phyloP scores from a whole-genome alignment of 306 rosid species.

The Quercus gilva region DNA sequence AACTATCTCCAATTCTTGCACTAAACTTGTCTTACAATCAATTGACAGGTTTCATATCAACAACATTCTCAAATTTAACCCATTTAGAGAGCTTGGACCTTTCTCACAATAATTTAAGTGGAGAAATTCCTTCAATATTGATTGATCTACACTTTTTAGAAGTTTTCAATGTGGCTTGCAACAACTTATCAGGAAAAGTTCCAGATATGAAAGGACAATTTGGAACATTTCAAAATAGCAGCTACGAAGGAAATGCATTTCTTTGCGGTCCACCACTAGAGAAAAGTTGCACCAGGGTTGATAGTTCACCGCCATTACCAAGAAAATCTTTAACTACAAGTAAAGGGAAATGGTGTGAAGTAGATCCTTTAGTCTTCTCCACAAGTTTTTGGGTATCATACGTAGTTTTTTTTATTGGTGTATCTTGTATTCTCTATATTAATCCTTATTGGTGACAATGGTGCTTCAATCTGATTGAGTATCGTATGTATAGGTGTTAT shows the following conservation, averaged over 20 bases:
- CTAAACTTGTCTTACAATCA: conserved; percentile 23
- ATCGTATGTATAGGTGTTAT: too few species aligned
- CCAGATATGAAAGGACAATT: not conserved
- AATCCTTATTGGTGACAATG: too few species aligned
- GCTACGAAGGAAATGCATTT: conserved; percentile 13
- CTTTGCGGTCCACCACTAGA: not conserved
- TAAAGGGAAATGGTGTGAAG: too few species aligned
- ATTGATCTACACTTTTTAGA: not conserved
- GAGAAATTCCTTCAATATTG: conserved; percentile 15
- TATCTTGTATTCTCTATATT: too few species aligned
- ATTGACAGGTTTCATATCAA: not conserved
- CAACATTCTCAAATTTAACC: not conserved
- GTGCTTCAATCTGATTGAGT: too few species aligned
- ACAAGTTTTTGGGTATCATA: too few species aligned
- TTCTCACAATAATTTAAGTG: conserved; percentile 22
- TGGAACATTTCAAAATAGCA: conserved; percentile 12
- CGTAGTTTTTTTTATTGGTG: too few species aligned
- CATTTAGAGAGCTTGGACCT: conserved; percentile 20
- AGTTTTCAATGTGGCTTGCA: conserved; percentile 23
- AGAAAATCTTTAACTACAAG: too few species aligned
- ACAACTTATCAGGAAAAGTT: conserved; percentile 5
- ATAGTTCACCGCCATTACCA: too few species aligned
- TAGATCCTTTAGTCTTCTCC: too few species aligned
- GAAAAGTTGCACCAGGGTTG: not conserved
- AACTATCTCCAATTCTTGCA: not conserved